A percentile compares a stretch with the other conserved stretches of the same genome.
Conservation (phyloP, 345 rosid species). For the Heritiera littoralis region DNA sequence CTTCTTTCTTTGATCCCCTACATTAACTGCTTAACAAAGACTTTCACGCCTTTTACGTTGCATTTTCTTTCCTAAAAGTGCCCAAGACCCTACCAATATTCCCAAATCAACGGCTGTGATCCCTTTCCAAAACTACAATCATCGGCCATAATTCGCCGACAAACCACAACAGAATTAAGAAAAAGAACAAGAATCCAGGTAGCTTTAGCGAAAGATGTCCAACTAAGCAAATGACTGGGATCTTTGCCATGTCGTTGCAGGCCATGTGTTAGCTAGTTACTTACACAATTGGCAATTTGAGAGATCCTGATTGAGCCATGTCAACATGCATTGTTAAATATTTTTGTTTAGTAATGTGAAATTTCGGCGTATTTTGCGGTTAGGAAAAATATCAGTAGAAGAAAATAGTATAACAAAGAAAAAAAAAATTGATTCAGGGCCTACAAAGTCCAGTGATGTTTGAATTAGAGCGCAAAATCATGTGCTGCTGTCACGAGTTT, state of each 20-base stretch:
- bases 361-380: constrained; percentile 48
- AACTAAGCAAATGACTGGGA: constrained; percentile 36
- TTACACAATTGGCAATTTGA: constrained; percentile 19
- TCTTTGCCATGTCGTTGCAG: constrained; percentile 28
- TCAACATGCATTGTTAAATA: background rate
- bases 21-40: too few species aligned
- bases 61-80: too few species aligned
- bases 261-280: constrained; percentile 25
- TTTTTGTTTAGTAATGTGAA: constrained; percentile 19
- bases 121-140: background rate
- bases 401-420: background rate
- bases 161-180: constrained; percentile 20
- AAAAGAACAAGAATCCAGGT: constrained; percentile 17
- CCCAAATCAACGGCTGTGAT: constrained; percentile 19
- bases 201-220: constrained; percentile 21
- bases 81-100: background rate
- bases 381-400: background rate
- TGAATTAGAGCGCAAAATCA: constrained; percentile 47
- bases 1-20: background rate
- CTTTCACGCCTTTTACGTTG: too few species aligned
- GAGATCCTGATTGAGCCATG: constrained; percentile 27
- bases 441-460: constrained; percentile 31
- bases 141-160: constrained; percentile 19
- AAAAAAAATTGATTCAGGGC: constrained; percentile 18
- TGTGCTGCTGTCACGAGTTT: constrained; percentile 41